A percentile compares a stretch with the other conserved stretches of the same genome.
Evolutionary conservation across 108 stramenopile species (phyloP).

Genomic region (Bacterosira constricta): DNA sequence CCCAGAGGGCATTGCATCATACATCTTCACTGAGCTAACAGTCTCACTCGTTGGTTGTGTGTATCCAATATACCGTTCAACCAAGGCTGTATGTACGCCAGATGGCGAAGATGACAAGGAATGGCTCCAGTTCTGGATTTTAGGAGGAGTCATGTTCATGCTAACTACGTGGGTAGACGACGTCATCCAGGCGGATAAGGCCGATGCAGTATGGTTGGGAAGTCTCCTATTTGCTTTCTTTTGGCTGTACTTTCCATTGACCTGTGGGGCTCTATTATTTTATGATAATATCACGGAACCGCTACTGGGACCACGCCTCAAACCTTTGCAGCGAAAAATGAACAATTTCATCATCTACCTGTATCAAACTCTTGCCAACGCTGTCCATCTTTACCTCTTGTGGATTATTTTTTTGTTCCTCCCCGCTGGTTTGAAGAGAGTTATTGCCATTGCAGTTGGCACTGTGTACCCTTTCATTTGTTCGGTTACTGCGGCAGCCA

Average conservation of each 20-base stretch:
- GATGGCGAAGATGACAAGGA: slow-evolving; percentile 42
- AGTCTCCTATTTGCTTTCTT: slow-evolving; percentile 33
- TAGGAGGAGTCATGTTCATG: slow-evolving; percentile 41
- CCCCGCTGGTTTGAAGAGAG: background rate
- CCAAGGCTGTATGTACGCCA: slow-evolving; percentile 43
- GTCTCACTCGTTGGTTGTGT: slow-evolving; percentile 31
- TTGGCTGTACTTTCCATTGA: slow-evolving; percentile 60
- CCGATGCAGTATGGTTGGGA: slow-evolving; percentile 25
- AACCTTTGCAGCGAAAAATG: slow-evolving; percentile 27
- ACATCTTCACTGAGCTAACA: slow-evolving; percentile 33
- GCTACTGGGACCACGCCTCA: slow-evolving; percentile 37
- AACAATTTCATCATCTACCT: slow-evolving; percentile 9
- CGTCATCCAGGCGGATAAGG: slow-evolving; percentile 11
- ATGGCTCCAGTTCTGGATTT: slow-evolving; percentile 46
- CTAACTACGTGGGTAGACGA: slow-evolving; percentile 46
- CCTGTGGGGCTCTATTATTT: slow-evolving; percentile 46
- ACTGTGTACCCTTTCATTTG: background rate
- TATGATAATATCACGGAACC: slow-evolving; percentile 51
- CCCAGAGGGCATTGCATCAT: slow-evolving; percentile 7
- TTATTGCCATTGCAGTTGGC: background rate
- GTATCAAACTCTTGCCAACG: slow-evolving; percentile 1
- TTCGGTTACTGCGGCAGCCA: slow-evolving; percentile 10
- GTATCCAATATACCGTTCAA: slow-evolving; percentile 40
- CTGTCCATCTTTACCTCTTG: background rate
- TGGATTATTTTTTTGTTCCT: slow-evolving; percentile 4